Conservation (phyloP, 768 basidiomycete genomes). For the Lactarius akahatsu region DNA sequence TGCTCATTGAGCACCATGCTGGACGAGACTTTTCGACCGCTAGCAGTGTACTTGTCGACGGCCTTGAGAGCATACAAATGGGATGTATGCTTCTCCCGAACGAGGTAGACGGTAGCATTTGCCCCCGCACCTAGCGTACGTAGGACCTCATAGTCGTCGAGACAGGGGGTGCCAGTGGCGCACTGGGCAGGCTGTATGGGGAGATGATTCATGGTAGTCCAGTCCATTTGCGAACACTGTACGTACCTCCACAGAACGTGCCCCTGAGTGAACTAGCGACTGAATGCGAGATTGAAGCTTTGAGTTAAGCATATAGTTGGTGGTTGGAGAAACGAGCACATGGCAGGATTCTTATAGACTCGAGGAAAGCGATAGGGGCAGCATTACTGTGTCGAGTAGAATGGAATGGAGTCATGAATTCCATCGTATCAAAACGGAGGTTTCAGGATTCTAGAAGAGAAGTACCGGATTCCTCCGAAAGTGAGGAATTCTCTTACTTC, state of each 20-base stretch:
- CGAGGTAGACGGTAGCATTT: constrained; percentile 24
- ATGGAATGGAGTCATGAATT: background rate
- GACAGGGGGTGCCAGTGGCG: constrained; percentile 12
- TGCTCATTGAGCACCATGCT: constrained; percentile 14
- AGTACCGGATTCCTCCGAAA: background rate
- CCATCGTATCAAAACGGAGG: background rate
- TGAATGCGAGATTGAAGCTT: constrained; percentile 16
- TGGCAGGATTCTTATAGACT: background rate
- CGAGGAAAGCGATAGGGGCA: constrained; percentile 1
- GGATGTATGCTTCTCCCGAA: constrained; percentile 19
- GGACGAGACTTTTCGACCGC: constrained; percentile 5
- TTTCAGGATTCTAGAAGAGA: background rate
- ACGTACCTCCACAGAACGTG: constrained; percentile 5
- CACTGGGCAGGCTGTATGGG: background rate
- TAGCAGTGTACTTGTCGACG: constrained; percentile 9
- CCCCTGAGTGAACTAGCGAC: constrained; percentile 4
- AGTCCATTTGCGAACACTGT: background rate
- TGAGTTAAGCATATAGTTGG: constrained; percentile 12
- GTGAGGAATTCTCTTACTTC: background rate
- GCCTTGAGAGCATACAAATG: constrained; percentile 24
- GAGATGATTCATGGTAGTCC: background rate
- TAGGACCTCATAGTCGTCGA: constrained; percentile 22
- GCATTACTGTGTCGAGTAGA: background rate
- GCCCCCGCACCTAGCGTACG: constrained; percentile 16
- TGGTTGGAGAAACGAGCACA: background rate